Conservation (phyloP, 352 stramenopile genomes). For the Aphanomyces invadans region DNA sequence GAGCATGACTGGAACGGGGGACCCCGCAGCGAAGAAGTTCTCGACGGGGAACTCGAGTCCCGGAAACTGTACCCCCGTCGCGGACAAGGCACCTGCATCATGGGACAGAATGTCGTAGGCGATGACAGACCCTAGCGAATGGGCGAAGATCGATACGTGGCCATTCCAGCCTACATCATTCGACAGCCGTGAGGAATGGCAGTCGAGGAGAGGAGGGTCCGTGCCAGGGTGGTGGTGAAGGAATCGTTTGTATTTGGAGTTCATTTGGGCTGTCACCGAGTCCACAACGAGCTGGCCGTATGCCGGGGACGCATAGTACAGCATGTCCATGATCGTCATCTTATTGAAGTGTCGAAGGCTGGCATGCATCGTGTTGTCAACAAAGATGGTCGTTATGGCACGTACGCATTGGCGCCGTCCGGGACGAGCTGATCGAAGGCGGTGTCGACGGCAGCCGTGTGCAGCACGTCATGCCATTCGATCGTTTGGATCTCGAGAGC, state of each 20-base stretch:
- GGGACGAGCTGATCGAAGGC: slow-evolving; percentile 80
- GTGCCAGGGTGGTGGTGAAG: slow-evolving; percentile 74
- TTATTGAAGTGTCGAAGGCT: slow-evolving; percentile 90
- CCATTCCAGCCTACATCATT: slow-evolving; percentile 52
- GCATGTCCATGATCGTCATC: slow-evolving; percentile 89
- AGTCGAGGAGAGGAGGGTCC: background rate
- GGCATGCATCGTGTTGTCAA: background rate
- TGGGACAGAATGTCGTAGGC: slow-evolving; percentile 89
- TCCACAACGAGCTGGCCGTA: slow-evolving; percentile 90
- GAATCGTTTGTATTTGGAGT: slow-evolving; percentile 87
- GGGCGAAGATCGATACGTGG: slow-evolving; percentile 81
- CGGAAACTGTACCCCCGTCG: slow-evolving; percentile 66
- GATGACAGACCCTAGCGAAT: slow-evolving; percentile 88
- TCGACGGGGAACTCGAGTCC: slow-evolving; percentile 82
- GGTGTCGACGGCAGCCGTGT: slow-evolving; percentile 72
- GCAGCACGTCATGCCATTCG: slow-evolving; percentile 85
- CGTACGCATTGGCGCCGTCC: slow-evolving; percentile 57
- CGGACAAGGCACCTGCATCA: slow-evolving; percentile 43
- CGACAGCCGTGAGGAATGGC: background rate
- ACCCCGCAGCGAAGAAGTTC: slow-evolving; percentile 84
- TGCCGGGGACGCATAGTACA: slow-evolving; percentile 87
- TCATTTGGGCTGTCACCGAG: slow-evolving; percentile 81
- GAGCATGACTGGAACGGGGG: slow-evolving; percentile 74
- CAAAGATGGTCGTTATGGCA: slow-evolving; percentile 12
- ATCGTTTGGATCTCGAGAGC: slow-evolving; percentile 84